phyloP scores from a whole-genome alignment of 2,329 filamentous ascomycete species.

The Trichoderma cornu-damae region DNA sequence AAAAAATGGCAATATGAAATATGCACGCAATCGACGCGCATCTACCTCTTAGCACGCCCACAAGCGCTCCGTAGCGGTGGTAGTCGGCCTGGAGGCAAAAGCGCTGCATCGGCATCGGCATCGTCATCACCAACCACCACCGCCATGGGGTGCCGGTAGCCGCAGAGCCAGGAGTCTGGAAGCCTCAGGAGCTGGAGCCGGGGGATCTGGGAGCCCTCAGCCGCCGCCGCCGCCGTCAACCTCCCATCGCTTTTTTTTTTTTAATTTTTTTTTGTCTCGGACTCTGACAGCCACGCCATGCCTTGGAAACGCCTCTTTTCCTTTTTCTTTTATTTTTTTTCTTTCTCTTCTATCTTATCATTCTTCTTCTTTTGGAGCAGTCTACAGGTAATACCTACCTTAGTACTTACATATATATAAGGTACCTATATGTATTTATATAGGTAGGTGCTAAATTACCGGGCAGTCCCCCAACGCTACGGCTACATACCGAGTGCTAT shows the following conservation, averaged over 20 bases:
- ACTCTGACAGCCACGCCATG: slow-evolving; percentile 8
- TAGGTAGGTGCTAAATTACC: too few relatives aligned
- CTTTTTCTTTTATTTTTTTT: too few relatives aligned
- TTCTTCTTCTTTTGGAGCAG: too few relatives aligned
- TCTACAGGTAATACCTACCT: too few relatives aligned
- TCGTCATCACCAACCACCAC: not conserved
- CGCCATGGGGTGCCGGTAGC: not conserved
- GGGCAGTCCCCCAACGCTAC: too few relatives aligned
- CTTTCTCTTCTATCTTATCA: too few relatives aligned
- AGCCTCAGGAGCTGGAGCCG: slow-evolving; percentile 2
- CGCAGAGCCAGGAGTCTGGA: not conserved
- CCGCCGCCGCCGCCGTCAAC: not conserved
- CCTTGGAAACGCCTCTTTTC: slow-evolving; percentile 8
- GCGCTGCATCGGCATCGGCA: not conserved
- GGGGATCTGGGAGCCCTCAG: not conserved
- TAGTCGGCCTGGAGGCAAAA: not conserved
- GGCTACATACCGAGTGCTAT: too few relatives aligned
- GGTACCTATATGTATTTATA: too few relatives aligned
- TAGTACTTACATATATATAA: too few relatives aligned
- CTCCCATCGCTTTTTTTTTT: not conserved
- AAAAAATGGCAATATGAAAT: not conserved
- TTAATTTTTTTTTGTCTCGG: not conserved
- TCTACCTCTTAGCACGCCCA: not conserved
- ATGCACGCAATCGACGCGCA: not conserved
- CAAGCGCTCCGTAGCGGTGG: too few relatives aligned